phyloP scores from a whole-genome alignment of 805 yeast genomes.

The Maudiozyma pseudohumilis region DNA sequence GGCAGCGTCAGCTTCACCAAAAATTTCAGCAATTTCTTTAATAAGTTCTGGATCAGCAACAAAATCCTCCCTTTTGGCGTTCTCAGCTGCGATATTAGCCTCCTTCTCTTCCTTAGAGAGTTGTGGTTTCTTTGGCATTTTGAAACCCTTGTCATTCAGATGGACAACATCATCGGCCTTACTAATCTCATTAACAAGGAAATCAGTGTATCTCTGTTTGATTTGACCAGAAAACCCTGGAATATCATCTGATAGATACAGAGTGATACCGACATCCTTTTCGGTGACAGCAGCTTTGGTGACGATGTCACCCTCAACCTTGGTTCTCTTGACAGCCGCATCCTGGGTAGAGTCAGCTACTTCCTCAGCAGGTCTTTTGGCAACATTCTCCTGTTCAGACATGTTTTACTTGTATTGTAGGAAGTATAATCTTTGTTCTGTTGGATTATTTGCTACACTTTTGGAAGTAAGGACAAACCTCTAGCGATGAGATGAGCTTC shows the following conservation, averaged over 20 bases:
- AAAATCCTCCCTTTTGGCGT: constrained; percentile 29
- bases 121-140: constrained; percentile 41
- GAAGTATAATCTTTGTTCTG: neutral
- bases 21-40: constrained; percentile 37
- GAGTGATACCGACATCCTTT: constrained; percentile 78
- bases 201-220: constrained; percentile 88
- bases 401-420: constrained; percentile 1
- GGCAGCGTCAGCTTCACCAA: constrained; percentile 54
- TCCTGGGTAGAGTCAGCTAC: constrained; percentile 1
- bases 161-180: constrained; percentile 61
- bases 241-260: constrained; percentile 43
- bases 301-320: constrained; percentile 3
- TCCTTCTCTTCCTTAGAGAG: constrained; percentile 33
- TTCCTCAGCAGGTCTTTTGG: constrained; percentile 12
- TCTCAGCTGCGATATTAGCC: constrained; percentile 26
- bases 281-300: constrained; percentile 45
- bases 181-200: constrained; percentile 83
- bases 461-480: no score
- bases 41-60: constrained; percentile 39
- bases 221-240: constrained; percentile 69
- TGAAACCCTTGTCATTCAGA: constrained; percentile 63
- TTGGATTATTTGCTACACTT: no score
- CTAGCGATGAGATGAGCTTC: neutral
- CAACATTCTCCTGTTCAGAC: constrained; percentile 7
- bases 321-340: constrained; percentile 8